Conservation (phyloP, 257 asterid species). For the Mentha longifolia region DNA sequence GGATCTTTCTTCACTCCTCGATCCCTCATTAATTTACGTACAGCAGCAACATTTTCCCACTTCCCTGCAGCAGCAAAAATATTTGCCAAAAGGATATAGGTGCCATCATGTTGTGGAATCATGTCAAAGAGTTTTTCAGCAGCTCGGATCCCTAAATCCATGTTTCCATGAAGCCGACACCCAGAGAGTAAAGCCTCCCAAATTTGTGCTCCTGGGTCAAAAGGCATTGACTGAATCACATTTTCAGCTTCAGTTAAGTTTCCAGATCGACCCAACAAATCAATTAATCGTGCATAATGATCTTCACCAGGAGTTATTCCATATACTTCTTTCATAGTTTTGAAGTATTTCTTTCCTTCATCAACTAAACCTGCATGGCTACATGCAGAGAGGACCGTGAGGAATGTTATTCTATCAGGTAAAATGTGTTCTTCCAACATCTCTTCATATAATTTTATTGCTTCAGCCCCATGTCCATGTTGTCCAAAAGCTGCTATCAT, state of each 20-base stretch:
- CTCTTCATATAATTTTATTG: conserved; percentile 53
- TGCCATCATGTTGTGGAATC: conserved; percentile 72
- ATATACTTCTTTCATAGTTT: conserved; percentile 47
- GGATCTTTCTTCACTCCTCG: conserved; percentile 83
- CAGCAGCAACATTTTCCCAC: conserved; percentile 59
- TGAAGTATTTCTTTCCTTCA: conserved; percentile 54
- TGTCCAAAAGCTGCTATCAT: conserved; percentile 77
- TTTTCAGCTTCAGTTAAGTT: conserved; percentile 56
- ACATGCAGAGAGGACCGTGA: conserved; percentile 70
- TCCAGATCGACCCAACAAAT: conserved; percentile 67
- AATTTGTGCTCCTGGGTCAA: conserved; percentile 61
- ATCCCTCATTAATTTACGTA: conserved; percentile 69
- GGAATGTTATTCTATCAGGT: conserved; percentile 73
- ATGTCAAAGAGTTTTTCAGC: conserved; percentile 64
- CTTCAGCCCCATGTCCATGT: conserved; percentile 64
- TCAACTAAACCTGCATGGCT: conserved; percentile 73
- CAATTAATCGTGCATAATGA: conserved; percentile 71
- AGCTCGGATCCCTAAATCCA: conserved; percentile 65
- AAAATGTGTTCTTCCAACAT: conserved; percentile 62
- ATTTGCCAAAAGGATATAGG: conserved; percentile 70
- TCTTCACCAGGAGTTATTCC: conserved; percentile 70
- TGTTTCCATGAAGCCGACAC: conserved; percentile 61
- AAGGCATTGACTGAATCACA: conserved; percentile 57
- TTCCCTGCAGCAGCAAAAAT: conserved; percentile 62
- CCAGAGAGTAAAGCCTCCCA: conserved; percentile 83